These are phyloP conservation scores for Xylaria sp. DNA, from an alignment of 2,329 filamentous ascomycete species.

Conservation along the genomic window DNA sequence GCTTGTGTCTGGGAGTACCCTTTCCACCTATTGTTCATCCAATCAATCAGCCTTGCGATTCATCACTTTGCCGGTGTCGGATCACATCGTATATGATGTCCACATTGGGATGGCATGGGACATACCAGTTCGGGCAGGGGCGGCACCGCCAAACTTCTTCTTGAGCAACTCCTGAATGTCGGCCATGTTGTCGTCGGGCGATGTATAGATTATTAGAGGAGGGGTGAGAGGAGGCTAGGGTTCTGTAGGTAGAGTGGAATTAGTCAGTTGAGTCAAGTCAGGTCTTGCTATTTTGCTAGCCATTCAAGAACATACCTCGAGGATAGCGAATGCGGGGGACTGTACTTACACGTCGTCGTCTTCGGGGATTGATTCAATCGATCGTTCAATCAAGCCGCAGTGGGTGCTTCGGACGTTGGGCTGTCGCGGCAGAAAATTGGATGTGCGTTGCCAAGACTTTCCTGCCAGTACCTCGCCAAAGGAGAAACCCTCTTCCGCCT, in stretches of 20 bases:
- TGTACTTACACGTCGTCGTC: constrained; percentile 13
- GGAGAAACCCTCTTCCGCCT: constrained; percentile 43
- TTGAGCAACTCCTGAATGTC: constrained; percentile 52
- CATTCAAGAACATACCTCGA: constrained; percentile 17
- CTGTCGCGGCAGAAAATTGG: constrained; percentile 37
- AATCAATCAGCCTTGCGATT: constrained; percentile 21
- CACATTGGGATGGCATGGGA: constrained; percentile 5
- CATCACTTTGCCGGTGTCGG: constrained; percentile 25
- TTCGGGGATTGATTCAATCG: constrained; percentile 17
- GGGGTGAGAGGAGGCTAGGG: constrained; percentile 19
- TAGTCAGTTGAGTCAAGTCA: constrained; percentile 15
- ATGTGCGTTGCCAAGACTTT: constrained; percentile 43
- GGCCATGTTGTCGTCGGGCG: constrained; percentile 37
- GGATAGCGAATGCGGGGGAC: constrained; percentile 1
- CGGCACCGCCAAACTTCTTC: constrained; percentile 44
- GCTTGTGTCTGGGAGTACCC: constrained; percentile 95
- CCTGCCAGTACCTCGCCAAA: constrained; percentile 33
- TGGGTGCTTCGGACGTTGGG: constrained; percentile 23
- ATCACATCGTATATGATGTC: background rate
- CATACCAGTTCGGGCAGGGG: constrained; percentile 43
- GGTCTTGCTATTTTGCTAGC: background rate
- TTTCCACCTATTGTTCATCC: constrained; percentile 70
- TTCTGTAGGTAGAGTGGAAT: constrained; percentile 29
- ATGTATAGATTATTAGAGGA: constrained; percentile 21
- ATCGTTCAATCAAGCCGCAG: constrained; percentile 9